phyloP scores from a whole-genome alignment of 345 rosid species.

The Laguncularia racemosa region DNA sequence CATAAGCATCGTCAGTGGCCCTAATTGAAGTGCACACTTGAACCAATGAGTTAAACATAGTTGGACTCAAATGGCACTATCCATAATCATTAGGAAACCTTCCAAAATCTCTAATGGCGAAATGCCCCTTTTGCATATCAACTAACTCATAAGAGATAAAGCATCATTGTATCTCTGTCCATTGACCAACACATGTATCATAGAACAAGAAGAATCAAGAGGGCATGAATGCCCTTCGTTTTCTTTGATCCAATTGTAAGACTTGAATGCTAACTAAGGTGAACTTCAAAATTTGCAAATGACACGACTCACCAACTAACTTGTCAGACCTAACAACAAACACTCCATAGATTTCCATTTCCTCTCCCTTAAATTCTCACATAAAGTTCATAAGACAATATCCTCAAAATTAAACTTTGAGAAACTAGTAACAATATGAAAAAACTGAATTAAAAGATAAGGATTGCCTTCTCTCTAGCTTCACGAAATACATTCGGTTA shows the following conservation, averaged over 20 bases:
- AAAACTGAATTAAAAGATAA: constrained; percentile 30
- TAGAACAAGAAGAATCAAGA: constrained; percentile 33
- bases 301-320: constrained; percentile 34
- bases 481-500: too few relatives aligned
- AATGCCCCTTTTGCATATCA: constrained; percentile 29
- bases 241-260: constrained; percentile 42
- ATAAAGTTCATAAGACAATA: constrained; percentile 40
- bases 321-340: constrained; percentile 31
- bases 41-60: constrained; percentile 59
- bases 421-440: constrained; percentile 36
- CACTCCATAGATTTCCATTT: constrained; percentile 52
- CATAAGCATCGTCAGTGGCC: constrained; percentile 36
- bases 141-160: constrained; percentile 28
- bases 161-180: constrained; percentile 44
- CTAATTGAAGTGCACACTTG: constrained; percentile 50
- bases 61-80: constrained; percentile 26
- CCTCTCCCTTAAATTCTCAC: constrained; percentile 49
- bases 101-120: constrained; percentile 40
- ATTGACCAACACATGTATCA: constrained; percentile 44
- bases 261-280: constrained; percentile 48
- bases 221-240: constrained; percentile 17
- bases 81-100: constrained; percentile 34
- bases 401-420: constrained; percentile 34
- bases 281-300: constrained; percentile 42
- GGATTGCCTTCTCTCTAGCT: too few relatives aligned